Conservation (phyloP, 129 eudicot species). For the Glebionis coronaria region DNA sequence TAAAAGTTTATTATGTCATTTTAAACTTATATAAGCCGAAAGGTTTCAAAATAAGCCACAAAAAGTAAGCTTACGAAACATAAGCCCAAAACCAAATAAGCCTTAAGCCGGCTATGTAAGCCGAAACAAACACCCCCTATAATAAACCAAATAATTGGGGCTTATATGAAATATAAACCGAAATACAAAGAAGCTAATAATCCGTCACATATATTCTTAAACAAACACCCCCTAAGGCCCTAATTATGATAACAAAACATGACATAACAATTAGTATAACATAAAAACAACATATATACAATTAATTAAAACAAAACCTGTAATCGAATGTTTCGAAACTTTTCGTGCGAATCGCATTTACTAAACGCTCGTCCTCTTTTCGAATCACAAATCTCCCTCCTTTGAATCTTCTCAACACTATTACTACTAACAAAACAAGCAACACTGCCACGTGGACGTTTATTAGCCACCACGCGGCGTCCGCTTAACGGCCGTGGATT, state of each 20-base stretch:
- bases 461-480: background rate
- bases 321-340: background rate
- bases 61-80: too few species aligned
- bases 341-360: background rate
- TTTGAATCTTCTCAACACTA: background rate
- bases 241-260: too few species aligned
- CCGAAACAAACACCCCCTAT: too few species aligned
- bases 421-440: background rate
- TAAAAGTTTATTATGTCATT: too few species aligned
- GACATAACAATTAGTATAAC: background rate
- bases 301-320: background rate
- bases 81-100: too few species aligned
- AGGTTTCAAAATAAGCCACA: too few species aligned
- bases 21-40: too few species aligned
- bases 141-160: background rate
- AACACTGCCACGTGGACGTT: slow-evolving; percentile 1
- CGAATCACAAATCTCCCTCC: slow-evolving; percentile 2
- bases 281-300: background rate
- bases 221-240: too few species aligned
- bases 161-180: too few species aligned
- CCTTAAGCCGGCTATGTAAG: too few species aligned
- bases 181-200: too few species aligned
- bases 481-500: slow-evolving; percentile 5
- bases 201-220: too few species aligned
- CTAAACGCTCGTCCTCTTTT: background rate